Base-by-base conservation (phyloP, 1,284 basidiomycete species). In the Garcileccinum viscosum region DNA sequence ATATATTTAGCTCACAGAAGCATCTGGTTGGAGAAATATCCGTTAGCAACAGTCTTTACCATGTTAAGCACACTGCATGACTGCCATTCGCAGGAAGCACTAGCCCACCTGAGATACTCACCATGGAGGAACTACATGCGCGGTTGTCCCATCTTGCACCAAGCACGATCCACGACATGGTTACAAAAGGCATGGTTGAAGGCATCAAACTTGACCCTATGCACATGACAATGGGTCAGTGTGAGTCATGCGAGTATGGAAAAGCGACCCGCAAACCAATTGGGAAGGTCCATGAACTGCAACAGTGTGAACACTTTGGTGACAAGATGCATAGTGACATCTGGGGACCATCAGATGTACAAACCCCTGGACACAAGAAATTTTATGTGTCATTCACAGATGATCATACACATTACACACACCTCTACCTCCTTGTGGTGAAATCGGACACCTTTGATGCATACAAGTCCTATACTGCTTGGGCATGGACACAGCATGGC, bases 41-140 rank as follows among this genome's bases (percentile, higher is more conserved):
- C 0, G 1, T 59, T 2, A 44, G 24, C 1, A 61, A 42, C 7
- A 27, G 63, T 2, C 8, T 67, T 40, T 67, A 67, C 32, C 3
- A 4, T 9, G 14, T 5, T 11, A 40, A 32, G 3, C 4, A 3
- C 40, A 50, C 14, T 3, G 2, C 8, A 4, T 19, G 22, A 32
- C 40, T 30, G 15, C 11, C 2, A 3, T 63, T 63, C 4, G 3
- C n/a, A 14, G 58, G 38, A 1, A 22, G 2, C 5, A 8, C 40
- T 17, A 42, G 40, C 14, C 15, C 14, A 12, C 44, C 30, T 1
- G 37, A 69, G 33, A 22, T 47, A 5, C 63, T 71, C 17, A 69
- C 40, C 22, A 66, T 72, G 53, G 56, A 71, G 27, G 62, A 68
- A 5, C 47, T 71, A 0, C 65, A 71, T 15, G 9, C 8, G n/a